Base-by-base conservation (phyloP, 1,284 basidiomycete species). In the Malassezia obtusa region DNA sequence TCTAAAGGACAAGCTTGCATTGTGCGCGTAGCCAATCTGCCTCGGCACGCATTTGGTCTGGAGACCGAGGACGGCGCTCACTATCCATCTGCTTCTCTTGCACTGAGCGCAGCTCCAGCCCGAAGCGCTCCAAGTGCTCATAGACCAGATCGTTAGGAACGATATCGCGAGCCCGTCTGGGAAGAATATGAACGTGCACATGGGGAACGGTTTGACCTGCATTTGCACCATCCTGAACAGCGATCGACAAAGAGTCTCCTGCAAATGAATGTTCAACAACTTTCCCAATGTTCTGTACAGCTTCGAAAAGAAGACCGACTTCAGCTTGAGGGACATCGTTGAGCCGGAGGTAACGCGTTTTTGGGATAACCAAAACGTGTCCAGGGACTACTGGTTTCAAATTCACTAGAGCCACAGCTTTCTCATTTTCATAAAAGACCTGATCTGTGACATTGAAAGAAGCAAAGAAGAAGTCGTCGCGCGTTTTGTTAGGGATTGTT, bases 321-420 rank as follows among this genome's bases (percentile, higher is more conserved):
- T 61, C 55, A 1, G 57, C 41, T 14, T 46, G 35, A 10, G 63
- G 61, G 2, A 67, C 46, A 35, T 72, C 61, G 0, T 50, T 51
- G 3, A 72, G 57, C 10, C 68, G 52, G 40, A 60, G 49, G 32
- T 64, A 67, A 15, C 54, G 57, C 8, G 28, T 52, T 12, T 60
- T 57, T 3, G 71, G 68, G 24, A 72, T 65, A 25, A 73, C 65
- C 25, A 73, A 47, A 2, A 71, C 64, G 47, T 70, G 71, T 1
- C 69, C 67, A 0, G 68, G 68, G 0, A 68, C 69, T 25, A 73
- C 64, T 19, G 71, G 71, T 50, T 71, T 71, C 19, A 73, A 60
- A 53, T 73, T 73, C 35, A 73, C 71, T 36, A 73, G 60, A 14
- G 63, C 66, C 14, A 39, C 57, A 31, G 35, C 40, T 38, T 53